Base-by-base conservation (phyloP, 1,139 yeast genomes). In the Kluyveromyces sp. region DNA sequence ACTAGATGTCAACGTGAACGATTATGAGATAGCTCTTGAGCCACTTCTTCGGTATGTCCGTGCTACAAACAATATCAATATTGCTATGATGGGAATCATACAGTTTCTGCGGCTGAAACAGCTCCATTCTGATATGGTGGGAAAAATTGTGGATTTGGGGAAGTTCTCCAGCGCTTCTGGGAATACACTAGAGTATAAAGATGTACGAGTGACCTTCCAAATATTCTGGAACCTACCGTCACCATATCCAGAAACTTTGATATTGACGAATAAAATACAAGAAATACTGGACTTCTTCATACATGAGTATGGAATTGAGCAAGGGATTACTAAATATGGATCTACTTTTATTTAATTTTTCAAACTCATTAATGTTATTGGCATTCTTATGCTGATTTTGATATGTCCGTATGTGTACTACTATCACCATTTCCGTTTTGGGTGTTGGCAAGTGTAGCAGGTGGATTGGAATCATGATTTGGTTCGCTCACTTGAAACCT, bases 161-260 rank as follows among this genome's bases (percentile, higher is more conserved):
- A 29, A 34, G 15, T 41, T 41, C 34, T n/a, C 26, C 4, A 3
- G n/a, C 26, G 28, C 26, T 27, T n/a, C 43, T 4, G 26, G 25
- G 4, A 10, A 15, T 10, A 27, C 25, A 5, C 2, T 41, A 10
- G 8, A 6, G 3, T 26, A 25, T 15, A 28, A n/a, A 6, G 39
- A 41, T 15, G 15, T 41, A n/a, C 34, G 28, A 4, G 32, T 41
- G 7, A 27, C 27, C 7, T 34, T 41, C 34, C 37, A 28, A 7
- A 7, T 28, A 5, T 41, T 28, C 33, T 41, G 43, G 43, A 34
- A 35, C 25, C 10, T 41, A 28, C 43, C 43, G 4, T 41, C 43
- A 4, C 43, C 43, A 10, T 41, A 34, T 21, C 43, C 43, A 25
- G 39, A 41, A 35, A 41, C 43, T 21, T 7, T 41, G 34, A 34